Evolutionary conservation across 164 flowering plant genomes (phyloP), one percentile per base, ranked within the genome.

Genomic region (Sextonia rubra): DNA sequence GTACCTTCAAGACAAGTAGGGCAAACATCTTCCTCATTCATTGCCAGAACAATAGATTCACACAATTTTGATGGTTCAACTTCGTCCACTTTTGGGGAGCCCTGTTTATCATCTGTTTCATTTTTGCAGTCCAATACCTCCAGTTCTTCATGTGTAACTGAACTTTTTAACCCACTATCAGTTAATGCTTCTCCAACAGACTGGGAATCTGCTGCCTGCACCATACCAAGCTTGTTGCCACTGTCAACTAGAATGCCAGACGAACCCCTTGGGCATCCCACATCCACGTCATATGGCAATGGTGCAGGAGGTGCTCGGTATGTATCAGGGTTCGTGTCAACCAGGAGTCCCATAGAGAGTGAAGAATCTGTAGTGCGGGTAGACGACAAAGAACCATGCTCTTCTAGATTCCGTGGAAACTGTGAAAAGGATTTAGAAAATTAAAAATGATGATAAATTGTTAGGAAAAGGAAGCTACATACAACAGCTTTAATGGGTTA

Each of bases 1-100:
- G 12, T 72, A 92, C 98, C 98, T 89, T 93, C 98, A 76, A 93
- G 86, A 82, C 98, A 93, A 63, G 86, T 91, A 37, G 96, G 96
- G 76, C 98, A 92, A 68, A 74, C 80, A 80, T 92, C 95, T 81
- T 90, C 97, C 73, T 90, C 93, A 23, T 89, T 91, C 26, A 65
- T 66, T 24, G 74, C 66, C 22, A 75, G 67, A 69, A 47, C 69
- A 72, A 72, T 48, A 44, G 75, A 66, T 56, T 78, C 86, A 60
- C 72, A 74, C 68, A 80, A 27, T 68, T 83, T 86, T 26, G 78
- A 55, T 56, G 81, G 64, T 78, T 84, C 86, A 66, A 77, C 63
- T 60, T 79, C 86, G 47, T 76, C 60, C 69, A 81, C 79, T 68
- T 79, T 86, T 69, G 88, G 85, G 8, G 88, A 88, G 26, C 76